phyloP scores from a whole-genome alignment of 2,329 filamentous ascomycete species.

The Trichophyton schoenleinii region DNA sequence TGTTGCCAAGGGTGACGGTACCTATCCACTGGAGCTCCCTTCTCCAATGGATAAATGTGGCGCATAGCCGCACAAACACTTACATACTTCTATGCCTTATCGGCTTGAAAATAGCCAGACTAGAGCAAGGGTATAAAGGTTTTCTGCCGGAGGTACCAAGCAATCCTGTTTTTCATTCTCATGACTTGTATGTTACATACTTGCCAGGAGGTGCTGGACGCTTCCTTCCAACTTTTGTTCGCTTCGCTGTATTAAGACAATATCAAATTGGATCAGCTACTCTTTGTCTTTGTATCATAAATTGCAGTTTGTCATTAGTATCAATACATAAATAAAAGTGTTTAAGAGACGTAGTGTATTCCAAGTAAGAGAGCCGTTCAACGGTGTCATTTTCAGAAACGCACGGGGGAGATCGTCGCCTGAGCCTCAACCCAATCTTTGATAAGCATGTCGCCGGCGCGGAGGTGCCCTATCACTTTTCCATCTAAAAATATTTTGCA shows the following conservation, averaged over 20 bases:
- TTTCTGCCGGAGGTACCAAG: no score
- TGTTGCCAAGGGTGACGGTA: constrained; percentile 33
- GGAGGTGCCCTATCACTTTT: not conserved
- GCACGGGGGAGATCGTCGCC: no score
- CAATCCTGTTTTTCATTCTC: no score
- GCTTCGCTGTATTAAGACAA: not conserved
- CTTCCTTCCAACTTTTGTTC: not conserved
- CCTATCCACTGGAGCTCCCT: constrained; percentile 32
- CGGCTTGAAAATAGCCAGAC: not conserved
- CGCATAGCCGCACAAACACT: not conserved
- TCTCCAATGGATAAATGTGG: not conserved
- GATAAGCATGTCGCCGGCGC: not conserved
- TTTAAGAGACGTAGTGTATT: no score
- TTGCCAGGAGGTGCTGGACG: not conserved
- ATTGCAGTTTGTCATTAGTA: not conserved
- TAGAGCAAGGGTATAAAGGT: not conserved
- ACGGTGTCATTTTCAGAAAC: no score
- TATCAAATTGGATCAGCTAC: not conserved
- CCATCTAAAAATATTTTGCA: not conserved
- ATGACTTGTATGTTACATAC: not conserved
- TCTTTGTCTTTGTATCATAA: not conserved
- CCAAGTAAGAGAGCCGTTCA: no score
- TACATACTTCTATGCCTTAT: not conserved
- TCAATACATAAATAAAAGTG: no score
- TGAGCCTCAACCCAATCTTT: not conserved